phyloP scores from a whole-genome alignment of 2,329 filamentous ascomycete genomes.

The Karstenula rhodostoma region DNA sequence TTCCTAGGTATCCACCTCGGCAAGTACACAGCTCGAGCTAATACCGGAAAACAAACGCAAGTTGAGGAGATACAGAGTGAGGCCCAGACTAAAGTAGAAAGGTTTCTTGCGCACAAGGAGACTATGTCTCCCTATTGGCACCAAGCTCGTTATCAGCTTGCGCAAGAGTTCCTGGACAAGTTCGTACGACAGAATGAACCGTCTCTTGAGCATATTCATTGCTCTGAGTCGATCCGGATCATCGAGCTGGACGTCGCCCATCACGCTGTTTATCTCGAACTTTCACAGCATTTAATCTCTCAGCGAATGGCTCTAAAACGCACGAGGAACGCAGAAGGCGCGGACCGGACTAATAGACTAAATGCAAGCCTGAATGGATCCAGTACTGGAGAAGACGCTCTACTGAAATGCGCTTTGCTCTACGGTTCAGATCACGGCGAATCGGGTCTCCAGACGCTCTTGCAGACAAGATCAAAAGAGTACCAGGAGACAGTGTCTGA shows the following conservation, averaged over 20 bases:
- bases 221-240: constrained; percentile 54
- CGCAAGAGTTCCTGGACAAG: constrained; percentile 63
- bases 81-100: constrained; percentile 57
- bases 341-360: constrained; percentile 52
- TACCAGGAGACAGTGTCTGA: constrained; percentile 21
- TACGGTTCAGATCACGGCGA: constrained; percentile 19
- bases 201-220: constrained; percentile 49
- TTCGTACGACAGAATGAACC: constrained; percentile 58
- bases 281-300: constrained; percentile 62
- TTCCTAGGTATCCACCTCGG: constrained; percentile 65
- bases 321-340: constrained; percentile 41
- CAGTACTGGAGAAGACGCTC: constrained; percentile 59
- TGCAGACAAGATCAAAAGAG: constrained; percentile 27
- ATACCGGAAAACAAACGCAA: constrained; percentile 50
- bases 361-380: constrained; percentile 57
- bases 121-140: constrained; percentile 62
- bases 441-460: constrained; percentile 26
- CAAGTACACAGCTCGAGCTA: constrained; percentile 54
- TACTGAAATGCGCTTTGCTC: constrained; percentile 55
- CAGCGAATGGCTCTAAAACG: constrained; percentile 58
- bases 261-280: constrained; percentile 62
- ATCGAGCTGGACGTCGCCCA: constrained; percentile 59
- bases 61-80: constrained; percentile 52
- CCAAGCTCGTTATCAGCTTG: constrained; percentile 57
- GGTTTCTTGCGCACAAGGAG: constrained; percentile 63